A percentile compares a stretch with the other conserved stretches of the same genome.
Evolutionary conservation across 1,284 basidiomycete genomes (phyloP).

Genomic region (Ceratobasidium sp.): DNA sequence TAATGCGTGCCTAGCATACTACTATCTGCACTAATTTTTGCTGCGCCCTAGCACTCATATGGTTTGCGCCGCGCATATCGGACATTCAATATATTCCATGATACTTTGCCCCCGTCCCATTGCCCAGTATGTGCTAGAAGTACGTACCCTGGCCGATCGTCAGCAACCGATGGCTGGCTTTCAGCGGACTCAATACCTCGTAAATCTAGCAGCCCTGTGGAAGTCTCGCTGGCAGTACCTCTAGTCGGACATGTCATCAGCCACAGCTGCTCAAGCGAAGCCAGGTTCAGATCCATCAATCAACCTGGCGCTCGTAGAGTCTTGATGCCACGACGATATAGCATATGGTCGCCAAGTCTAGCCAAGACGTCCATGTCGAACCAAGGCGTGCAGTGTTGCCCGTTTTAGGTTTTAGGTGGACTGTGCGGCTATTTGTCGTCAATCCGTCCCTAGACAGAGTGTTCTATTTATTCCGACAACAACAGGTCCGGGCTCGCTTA

Average conservation of each 20-base stretch:
- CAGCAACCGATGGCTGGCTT: background rate
- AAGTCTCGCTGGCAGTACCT: background rate
- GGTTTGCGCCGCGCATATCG: background rate
- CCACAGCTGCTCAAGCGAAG: background rate
- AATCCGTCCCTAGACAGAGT: background rate
- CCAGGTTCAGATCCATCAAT: background rate
- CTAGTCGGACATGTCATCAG: slow-evolving; percentile 6
- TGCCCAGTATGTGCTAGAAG: background rate
- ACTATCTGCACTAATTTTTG: too few species aligned
- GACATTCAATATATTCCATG: background rate
- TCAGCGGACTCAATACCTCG: background rate
- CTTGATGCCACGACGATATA: background rate
- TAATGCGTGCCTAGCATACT: slow-evolving; percentile 9
- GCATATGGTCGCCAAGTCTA: background rate
- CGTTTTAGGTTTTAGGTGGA: too few species aligned
- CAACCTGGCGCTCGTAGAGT: background rate
- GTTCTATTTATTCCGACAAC: background rate
- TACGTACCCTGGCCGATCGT: background rate
- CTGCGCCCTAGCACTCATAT: background rate
- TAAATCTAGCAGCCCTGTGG: background rate
- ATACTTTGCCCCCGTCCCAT: background rate
- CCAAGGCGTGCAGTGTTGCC: background rate
- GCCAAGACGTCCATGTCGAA: background rate
- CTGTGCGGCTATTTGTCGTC: background rate
- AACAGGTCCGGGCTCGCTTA: background rate